phyloP scores from a whole-genome alignment of 192 early-diverging fungal species.

The Linnemannia schmuckeri region DNA sequence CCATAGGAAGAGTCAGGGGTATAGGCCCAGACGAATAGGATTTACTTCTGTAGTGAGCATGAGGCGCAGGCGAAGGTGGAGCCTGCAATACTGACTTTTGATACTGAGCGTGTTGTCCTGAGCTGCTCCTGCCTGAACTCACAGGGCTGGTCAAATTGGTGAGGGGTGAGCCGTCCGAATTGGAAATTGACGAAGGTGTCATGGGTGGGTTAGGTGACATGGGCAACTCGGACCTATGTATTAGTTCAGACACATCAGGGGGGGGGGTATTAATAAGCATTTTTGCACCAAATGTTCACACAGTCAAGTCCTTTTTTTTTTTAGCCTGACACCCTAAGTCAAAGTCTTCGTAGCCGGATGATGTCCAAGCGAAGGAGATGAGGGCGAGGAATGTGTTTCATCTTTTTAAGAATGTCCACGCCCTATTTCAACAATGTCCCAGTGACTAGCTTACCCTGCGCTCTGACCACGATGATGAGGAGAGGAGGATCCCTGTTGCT shows the following conservation, averaged over 20 bases:
- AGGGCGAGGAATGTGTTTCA: slow-evolving; percentile 1
- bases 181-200: slow-evolving; percentile 50
- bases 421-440: background rate
- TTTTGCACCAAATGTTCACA: background rate
- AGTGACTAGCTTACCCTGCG: slow-evolving; percentile 19
- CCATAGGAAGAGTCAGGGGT: slow-evolving; percentile 35
- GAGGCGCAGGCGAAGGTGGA: slow-evolving; percentile 39
- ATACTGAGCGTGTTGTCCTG: slow-evolving; percentile 34
- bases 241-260: background rate
- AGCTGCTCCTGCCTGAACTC: slow-evolving; percentile 49
- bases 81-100: slow-evolving; percentile 29
- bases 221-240: slow-evolving; percentile 45
- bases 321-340: background rate
- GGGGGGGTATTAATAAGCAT: background rate
- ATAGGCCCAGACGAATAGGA: slow-evolving; percentile 54
- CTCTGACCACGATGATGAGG: slow-evolving; percentile 49
- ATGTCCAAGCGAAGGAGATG: background rate
- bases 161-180: slow-evolving; percentile 48
- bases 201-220: slow-evolving; percentile 53
- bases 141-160: slow-evolving; percentile 47
- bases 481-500: slow-evolving; percentile 35
- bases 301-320: background rate
- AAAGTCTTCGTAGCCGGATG: background rate
- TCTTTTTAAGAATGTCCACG: background rate
- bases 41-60: slow-evolving; percentile 34